Base-by-base conservation (phyloP, 176 grass and related monocot species). In the Olyra latifolia region DNA sequence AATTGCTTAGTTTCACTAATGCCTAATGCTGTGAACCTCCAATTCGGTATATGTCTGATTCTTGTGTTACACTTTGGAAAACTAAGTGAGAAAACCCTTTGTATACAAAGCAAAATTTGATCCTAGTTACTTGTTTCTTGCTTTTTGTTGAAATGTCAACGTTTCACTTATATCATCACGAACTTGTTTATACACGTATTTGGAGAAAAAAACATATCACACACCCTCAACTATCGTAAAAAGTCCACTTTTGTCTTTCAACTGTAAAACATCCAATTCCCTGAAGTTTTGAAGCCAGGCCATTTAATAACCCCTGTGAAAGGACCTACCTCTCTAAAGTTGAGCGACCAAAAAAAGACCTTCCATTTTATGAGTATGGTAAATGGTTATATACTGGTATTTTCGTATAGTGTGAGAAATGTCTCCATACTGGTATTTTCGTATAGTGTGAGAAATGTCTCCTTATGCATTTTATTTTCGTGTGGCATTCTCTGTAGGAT, bases 181-280 rank as follows among this genome's bases (percentile, higher is more conserved):
- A 43, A 72, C 47, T 73, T 73, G 25, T 48, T 46, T 47, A 47
- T 72, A 67, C 17, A 43, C 29, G 56, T 67, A 13, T 87, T 20
- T 30, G 28, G 11, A 22, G 53, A 7, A 58, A 47, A 23, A 48
- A 41, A 65, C 42, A 12, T 62, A 55, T 6, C 14, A 22, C 14
- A 52, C 4, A 41, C 23, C 43, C 24, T 63, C n/a, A 17, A n/a
- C 47, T 22, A 14, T 13, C 42, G 45, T 45, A 75, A 22, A 22
- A 62, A 42, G 0, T 43, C 15, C 48, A 44, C 8, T 22, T 66
- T 41, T 66, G 35, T 13, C 64, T 9, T 44, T 67, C 62, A 80
- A 68, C 25, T 80, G 32, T 22, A 55, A 54, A 67, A 16, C n/a
- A 28, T 55, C 62, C 29, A 67, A 24, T 8, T 59, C 65, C 20